Evolutionary conservation across 257 asterid genomes (phyloP).

Genomic region (Solanum etuberosum): DNA sequence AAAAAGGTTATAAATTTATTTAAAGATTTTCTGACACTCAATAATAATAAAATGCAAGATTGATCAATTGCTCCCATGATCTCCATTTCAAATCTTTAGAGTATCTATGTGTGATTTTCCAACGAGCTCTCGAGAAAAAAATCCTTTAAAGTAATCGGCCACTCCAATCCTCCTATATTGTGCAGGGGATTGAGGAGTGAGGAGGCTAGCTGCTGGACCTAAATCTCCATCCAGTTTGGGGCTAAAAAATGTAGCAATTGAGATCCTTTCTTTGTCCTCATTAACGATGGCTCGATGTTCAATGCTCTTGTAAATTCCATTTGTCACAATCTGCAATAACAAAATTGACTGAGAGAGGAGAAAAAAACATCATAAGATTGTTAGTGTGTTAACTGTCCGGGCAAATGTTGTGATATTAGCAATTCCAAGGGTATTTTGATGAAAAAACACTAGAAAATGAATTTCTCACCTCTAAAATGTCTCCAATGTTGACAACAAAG

Average conservation of each 20-base stretch:
- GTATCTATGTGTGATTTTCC: constrained; percentile 30
- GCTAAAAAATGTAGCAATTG: constrained; percentile 25
- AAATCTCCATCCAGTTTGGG: background rate
- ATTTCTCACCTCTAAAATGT: constrained; percentile 27
- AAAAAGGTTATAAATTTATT: no score
- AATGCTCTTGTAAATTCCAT: constrained; percentile 28
- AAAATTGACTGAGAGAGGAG: background rate
- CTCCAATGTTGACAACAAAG: constrained; percentile 38
- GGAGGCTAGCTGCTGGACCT: constrained; percentile 32
- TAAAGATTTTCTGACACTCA: no score
- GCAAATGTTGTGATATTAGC: no score
- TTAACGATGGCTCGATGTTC: constrained; percentile 39
- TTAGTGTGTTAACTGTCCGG: no score
- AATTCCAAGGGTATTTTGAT: no score
- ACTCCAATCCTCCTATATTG: constrained; percentile 16
- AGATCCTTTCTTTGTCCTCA: constrained; percentile 20
- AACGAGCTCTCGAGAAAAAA: constrained; percentile 14
- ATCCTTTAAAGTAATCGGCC: constrained; percentile 18
- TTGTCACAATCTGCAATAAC: constrained; percentile 21
- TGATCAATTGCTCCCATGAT: background rate
- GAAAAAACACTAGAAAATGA: no score
- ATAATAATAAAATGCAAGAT: background rate
- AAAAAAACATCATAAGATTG: no score
- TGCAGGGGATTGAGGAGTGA: constrained; percentile 19
- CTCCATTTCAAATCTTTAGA: constrained; percentile 13